Evolutionary conservation across 2,329 filamentous ascomycete genomes (phyloP).

Genomic region (Fusarium praegraminearum): DNA sequence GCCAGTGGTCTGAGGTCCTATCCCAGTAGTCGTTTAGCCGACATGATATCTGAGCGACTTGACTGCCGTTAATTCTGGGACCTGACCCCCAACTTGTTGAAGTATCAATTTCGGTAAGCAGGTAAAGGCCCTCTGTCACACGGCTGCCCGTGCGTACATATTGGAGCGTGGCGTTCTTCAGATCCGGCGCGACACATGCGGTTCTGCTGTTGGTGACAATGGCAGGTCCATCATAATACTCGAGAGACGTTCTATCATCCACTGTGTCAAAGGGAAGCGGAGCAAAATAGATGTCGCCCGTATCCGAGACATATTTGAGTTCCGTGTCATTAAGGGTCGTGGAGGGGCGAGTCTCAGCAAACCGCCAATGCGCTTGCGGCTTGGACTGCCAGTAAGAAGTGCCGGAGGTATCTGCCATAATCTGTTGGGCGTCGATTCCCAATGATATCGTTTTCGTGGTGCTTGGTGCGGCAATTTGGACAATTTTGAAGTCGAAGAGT

Average conservation of each 20-base stretch:
- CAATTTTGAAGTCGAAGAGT: conserved; percentile 11
- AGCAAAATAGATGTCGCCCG: conserved; percentile 7
- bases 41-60: neutral
- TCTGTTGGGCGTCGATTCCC: neutral
- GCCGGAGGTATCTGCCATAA: neutral
- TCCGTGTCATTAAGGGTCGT: neutral
- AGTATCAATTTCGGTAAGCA: neutral
- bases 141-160: neutral
- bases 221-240: neutral
- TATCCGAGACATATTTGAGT: neutral
- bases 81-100: neutral
- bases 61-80: fast-evolving
- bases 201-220: conserved; percentile 7
- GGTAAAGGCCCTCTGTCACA: neutral
- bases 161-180: fast-evolving
- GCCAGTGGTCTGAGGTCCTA: neutral
- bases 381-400: conserved; percentile 4
- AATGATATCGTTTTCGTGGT: neutral
- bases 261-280: neutral
- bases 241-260: neutral
- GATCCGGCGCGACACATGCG: neutral
- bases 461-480: neutral
- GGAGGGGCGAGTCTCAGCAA: neutral
- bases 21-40: conserved; percentile 10
- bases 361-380: neutral